Conservation (phyloP, 768 basidiomycete genomes). For the Collybia sp. region DNA sequence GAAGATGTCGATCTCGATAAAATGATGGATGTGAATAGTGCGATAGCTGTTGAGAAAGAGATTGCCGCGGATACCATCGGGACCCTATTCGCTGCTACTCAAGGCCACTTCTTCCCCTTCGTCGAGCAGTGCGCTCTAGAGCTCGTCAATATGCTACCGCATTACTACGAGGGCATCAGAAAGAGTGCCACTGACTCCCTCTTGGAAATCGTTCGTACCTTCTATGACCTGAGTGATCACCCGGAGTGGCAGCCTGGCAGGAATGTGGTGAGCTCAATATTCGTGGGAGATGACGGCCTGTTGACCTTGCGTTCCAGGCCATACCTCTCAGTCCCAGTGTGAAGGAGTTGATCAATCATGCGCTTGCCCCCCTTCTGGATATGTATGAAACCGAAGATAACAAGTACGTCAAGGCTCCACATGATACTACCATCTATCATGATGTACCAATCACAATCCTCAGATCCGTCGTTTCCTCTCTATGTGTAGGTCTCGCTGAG, state of each 20-base stretch:
- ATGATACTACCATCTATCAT: slow-evolving; percentile 52
- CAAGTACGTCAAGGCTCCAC: slow-evolving; percentile 65
- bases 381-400: slow-evolving; percentile 95
- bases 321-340: slow-evolving; percentile 62
- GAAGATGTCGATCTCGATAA: slow-evolving; percentile 85
- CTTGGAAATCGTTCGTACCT: slow-evolving; percentile 83
- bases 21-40: slow-evolving; percentile 89
- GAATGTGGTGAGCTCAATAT: slow-evolving; percentile 44
- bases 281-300: neutral
- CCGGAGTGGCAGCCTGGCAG: slow-evolving; percentile 80
- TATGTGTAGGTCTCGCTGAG: slow-evolving; percentile 88
- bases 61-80: slow-evolving; percentile 97
- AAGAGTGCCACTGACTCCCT: slow-evolving; percentile 89
- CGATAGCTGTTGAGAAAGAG: slow-evolving; percentile 98
- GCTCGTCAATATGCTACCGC: slow-evolving; percentile 73
- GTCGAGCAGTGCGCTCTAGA: slow-evolving; percentile 80
- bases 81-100: slow-evolving; percentile 79
- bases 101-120: slow-evolving; percentile 83
- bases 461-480: slow-evolving; percentile 82
- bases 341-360: slow-evolving; percentile 72
- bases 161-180: slow-evolving; percentile 97
- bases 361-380: slow-evolving; percentile 71
- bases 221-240: slow-evolving; percentile 84
- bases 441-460: slow-evolving; percentile 17
- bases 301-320: slow-evolving; percentile 20